Conservation (phyloP, 352 stramenopile species). For the Achlya hypogyna region DNA sequence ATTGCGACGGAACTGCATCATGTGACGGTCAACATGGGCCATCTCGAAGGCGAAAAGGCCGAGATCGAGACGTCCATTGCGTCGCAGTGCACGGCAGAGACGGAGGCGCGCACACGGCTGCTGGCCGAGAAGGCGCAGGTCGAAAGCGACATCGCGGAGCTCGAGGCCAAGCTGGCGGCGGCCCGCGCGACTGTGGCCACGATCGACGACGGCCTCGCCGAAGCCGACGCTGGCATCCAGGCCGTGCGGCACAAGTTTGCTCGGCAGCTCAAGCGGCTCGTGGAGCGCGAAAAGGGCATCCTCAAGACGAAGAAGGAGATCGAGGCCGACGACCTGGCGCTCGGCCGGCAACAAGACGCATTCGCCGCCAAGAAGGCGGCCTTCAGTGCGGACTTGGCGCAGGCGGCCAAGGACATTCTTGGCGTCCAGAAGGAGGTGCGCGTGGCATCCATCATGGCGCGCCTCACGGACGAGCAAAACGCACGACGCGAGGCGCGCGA, state of each 20-base stretch:
- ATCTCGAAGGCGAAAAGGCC: conserved; percentile 52
- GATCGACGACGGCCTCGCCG: conserved; percentile 61
- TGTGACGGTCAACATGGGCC: conserved; percentile 59
- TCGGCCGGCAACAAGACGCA: conserved; percentile 42
- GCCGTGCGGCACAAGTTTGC: conserved; percentile 61
- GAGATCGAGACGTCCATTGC: conserved; percentile 76
- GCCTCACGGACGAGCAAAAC: conserved; percentile 66
- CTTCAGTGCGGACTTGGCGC: conserved; percentile 38
- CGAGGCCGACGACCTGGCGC: conserved; percentile 49
- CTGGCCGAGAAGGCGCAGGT: conserved; percentile 48
- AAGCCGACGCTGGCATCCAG: conserved; percentile 67
- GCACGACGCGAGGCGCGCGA: conserved; percentile 49
- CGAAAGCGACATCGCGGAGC: conserved; percentile 59
- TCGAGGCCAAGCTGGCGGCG: conserved; percentile 55
- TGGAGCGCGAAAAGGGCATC: conserved; percentile 61
- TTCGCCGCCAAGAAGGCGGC: conserved; percentile 47
- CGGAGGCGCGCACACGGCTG: conserved; percentile 39
- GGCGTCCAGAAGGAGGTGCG: conserved; percentile 62
- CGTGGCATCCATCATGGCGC: conserved; percentile 44
- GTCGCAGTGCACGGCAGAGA: conserved; percentile 59
- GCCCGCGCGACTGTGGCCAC: conserved; percentile 44
- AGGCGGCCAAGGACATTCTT: conserved; percentile 51
- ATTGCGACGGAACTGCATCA: conserved; percentile 47
- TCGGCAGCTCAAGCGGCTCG: conserved; percentile 69
- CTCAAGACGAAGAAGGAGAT: conserved; percentile 66